These are phyloP conservation scores for Postia placenta DNA, from an alignment of 768 basidiomycete species.

Conservation along the genomic window DNA sequence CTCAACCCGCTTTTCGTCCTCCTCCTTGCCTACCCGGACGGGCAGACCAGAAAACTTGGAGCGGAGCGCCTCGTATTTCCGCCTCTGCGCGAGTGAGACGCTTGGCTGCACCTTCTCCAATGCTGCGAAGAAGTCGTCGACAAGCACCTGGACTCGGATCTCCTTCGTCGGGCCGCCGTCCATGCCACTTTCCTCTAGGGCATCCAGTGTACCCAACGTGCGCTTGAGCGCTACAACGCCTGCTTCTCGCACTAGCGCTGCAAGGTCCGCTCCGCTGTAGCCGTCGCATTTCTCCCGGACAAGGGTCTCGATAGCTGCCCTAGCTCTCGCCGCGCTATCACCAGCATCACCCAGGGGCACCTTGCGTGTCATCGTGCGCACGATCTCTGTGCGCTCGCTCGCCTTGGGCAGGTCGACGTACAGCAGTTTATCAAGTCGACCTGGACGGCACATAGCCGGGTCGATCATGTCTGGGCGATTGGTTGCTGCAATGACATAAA, in stretches of 20 bases:
- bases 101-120: conserved; percentile 81
- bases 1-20: neutral
- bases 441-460: conserved; percentile 96
- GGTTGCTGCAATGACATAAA: conserved; percentile 93
- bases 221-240: conserved; percentile 78
- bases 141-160: conserved; percentile 34
- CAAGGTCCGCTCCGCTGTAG: conserved; percentile 89
- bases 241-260: conserved; percentile 83
- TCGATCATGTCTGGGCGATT: conserved; percentile 98
- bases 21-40: conserved; percentile 15
- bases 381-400: conserved; percentile 75
- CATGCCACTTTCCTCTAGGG: conserved; percentile 36
- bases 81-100: conserved; percentile 73
- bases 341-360: conserved; percentile 53
- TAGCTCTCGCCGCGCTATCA: conserved; percentile 11
- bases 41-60: conserved; percentile 82
- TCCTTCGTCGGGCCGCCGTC: conserved; percentile 14
- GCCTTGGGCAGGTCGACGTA: conserved; percentile 84
- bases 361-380: conserved; percentile 65
- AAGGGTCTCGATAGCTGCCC: conserved; percentile 35
- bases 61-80: conserved; percentile 75
- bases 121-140: conserved; percentile 68
- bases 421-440: conserved; percentile 87
- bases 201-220: conserved; percentile 60
- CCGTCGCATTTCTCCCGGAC: conserved; percentile 68